phyloP scores from a whole-genome alignment of 805 yeast species.

The Lachancea fermentati region DNA sequence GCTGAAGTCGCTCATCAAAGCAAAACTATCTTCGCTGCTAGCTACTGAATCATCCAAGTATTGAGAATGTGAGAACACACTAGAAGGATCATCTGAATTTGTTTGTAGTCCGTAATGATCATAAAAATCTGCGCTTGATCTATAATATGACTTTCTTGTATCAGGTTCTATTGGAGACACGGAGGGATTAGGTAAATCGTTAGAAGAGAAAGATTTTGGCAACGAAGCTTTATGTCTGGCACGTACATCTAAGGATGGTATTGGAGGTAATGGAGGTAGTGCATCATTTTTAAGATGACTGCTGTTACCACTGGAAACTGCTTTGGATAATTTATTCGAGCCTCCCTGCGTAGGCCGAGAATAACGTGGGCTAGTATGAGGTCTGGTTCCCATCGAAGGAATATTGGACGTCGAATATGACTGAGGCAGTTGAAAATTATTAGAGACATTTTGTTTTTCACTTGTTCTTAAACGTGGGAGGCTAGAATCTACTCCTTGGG shows the following conservation, averaged over 20 bases:
- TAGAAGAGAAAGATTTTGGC: conserved; percentile 26
- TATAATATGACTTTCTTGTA: conserved; percentile 13
- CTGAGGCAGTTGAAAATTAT: no score
- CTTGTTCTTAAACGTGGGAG: no score
- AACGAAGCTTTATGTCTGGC: conserved; percentile 8
- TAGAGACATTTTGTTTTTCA: no score
- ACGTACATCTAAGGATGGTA: conserved; percentile 21
- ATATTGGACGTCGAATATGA: conserved; percentile 7
- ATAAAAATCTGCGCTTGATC: conserved; percentile 14
- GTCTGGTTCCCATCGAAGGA: background rate
- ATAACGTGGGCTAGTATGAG: conserved; percentile 1
- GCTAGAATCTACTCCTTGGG: no score
- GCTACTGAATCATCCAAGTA: conserved; percentile 45
- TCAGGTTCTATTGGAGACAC: conserved; percentile 1
- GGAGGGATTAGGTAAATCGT: conserved; percentile 19
- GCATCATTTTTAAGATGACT: background rate
- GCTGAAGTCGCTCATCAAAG: conserved; percentile 58
- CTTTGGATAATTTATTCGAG: no score
- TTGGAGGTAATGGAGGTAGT: conserved; percentile 19
- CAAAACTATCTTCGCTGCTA: conserved; percentile 36
- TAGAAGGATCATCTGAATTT: conserved; percentile 10
- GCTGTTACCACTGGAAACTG: no score
- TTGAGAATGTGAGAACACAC: conserved; percentile 37
- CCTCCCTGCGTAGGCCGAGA: no score
- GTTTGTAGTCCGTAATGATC: conserved; percentile 15